Percentiles rank a stretch among this genome's conserved stretches.
phyloP scores from a whole-genome alignment of 139 green algal genomes.

The Micractinium conductrix region DNA sequence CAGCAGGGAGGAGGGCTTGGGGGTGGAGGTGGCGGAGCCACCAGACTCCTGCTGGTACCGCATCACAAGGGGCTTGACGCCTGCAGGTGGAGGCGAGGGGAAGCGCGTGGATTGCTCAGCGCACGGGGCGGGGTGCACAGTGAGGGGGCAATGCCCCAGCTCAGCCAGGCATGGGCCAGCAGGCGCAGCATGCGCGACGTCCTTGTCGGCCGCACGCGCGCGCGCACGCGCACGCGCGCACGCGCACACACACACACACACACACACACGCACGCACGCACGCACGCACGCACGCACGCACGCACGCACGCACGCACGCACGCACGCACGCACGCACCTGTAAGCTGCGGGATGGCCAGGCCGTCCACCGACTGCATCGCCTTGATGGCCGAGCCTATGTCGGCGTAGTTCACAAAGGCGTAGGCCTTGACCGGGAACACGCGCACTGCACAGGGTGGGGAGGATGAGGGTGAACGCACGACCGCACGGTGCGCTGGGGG shows the following conservation, averaged over 20 bases:
- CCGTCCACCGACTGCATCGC: slow-evolving; percentile 66
- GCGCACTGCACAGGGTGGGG: slow-evolving; percentile 42
- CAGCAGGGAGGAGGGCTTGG: slow-evolving; percentile 25
- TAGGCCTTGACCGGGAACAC: slow-evolving; percentile 84
- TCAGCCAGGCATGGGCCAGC: too few species aligned
- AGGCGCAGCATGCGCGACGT: too few species aligned
- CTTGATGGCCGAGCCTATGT: slow-evolving; percentile 58
- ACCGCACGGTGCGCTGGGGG: too few species aligned
- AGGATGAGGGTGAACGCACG: too few species aligned
- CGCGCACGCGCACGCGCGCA: too few species aligned
- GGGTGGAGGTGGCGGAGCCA: neutral
- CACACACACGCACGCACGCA: too few species aligned
- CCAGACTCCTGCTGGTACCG: slow-evolving; percentile 72
- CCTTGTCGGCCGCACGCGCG: too few species aligned
- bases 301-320: too few species aligned
- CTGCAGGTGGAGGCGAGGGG: neutral
- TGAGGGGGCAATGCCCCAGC: too few species aligned
- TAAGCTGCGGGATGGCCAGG: slow-evolving; percentile 57
- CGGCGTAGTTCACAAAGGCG: slow-evolving; percentile 83
- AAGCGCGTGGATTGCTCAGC: neutral
- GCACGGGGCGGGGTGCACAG: too few species aligned
- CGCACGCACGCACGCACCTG: slow-evolving; percentile 47
- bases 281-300: too few species aligned
- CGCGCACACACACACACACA: too few species aligned
- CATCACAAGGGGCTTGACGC: slow-evolving; percentile 71